Conservation (phyloP, 2,329 filamentous ascomycete genomes). For the Fusarium verrucosum region DNA sequence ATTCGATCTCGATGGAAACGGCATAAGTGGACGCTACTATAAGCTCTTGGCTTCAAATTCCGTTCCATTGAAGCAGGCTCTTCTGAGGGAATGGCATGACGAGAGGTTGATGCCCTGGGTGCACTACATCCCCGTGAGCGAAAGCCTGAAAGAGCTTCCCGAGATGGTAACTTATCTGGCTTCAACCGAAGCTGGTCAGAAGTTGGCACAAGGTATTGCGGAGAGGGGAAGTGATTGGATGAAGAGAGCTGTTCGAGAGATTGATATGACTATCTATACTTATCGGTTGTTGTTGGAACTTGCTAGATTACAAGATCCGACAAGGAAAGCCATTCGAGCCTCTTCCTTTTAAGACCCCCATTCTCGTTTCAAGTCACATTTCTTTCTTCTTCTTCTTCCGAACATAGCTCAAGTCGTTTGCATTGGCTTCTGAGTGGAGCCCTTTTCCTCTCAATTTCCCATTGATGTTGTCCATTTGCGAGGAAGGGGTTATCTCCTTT, state of each 20-base stretch:
- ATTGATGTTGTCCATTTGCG: no score
- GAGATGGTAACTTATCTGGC: conserved; percentile 60
- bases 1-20: conserved; percentile 66
- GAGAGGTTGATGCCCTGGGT: conserved; percentile 65
- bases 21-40: conserved; percentile 63
- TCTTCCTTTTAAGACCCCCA: background rate
- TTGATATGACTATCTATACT: conserved; percentile 68
- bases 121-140: conserved; percentile 64
- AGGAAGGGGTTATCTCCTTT: no score
- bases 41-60: conserved; percentile 59
- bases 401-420: background rate
- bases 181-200: conserved; percentile 56
- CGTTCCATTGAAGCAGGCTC: conserved; percentile 60
- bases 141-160: conserved; percentile 60
- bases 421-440: no score
- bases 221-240: conserved; percentile 65
- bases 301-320: conserved; percentile 52
- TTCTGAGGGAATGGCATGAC: conserved; percentile 67
- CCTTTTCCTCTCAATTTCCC: background rate
- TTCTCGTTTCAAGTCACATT: no score
- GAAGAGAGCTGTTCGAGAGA: conserved; percentile 60
- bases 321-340: conserved; percentile 8
- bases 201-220: conserved; percentile 61
- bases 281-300: conserved; percentile 70
- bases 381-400: background rate